Evolutionary conservation across 2,329 filamentous ascomycete species (phyloP).

Genomic region (Didymella pinodella): DNA sequence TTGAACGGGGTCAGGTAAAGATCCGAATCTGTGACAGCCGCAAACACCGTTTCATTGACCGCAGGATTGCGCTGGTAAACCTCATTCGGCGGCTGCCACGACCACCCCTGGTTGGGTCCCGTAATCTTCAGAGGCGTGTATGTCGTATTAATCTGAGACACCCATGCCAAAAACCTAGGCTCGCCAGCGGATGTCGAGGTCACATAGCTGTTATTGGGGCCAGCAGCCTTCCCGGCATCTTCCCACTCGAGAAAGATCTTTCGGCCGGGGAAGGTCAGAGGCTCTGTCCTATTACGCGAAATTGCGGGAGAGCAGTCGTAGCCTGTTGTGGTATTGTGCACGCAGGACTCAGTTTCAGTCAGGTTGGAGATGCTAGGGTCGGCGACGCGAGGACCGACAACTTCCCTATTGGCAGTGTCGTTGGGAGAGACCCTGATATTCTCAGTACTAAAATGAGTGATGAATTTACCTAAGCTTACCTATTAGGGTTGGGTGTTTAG

Average conservation of each 20-base stretch:
- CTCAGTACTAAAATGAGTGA: not conserved
- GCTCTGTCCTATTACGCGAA: slow-evolving; percentile 71
- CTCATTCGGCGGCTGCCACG: slow-evolving; percentile 74
- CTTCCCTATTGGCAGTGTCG: slow-evolving; percentile 68
- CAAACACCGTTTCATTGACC: slow-evolving; percentile 80
- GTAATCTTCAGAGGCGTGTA: slow-evolving; percentile 70
- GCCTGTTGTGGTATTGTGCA: slow-evolving; percentile 63
- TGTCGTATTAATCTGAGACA: slow-evolving; percentile 70
- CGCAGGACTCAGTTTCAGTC: slow-evolving; percentile 60
- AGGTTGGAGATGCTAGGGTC: slow-evolving; percentile 61
- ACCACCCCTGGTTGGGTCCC: slow-evolving; percentile 66
- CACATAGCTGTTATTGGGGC: slow-evolving; percentile 83
- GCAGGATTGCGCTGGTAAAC: slow-evolving; percentile 73
- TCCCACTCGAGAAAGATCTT: slow-evolving; percentile 78
- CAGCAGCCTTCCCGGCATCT: slow-evolving; percentile 69
- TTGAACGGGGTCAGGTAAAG: slow-evolving; percentile 79
- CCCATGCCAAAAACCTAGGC: slow-evolving; percentile 77
- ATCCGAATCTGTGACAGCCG: slow-evolving; percentile 75
- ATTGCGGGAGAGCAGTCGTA: slow-evolving; percentile 70
- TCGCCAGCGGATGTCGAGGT: slow-evolving; percentile 66
- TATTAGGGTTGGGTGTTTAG: slow-evolving; percentile 76
- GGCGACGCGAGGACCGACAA: slow-evolving; percentile 65
- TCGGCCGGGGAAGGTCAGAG: slow-evolving; percentile 77
- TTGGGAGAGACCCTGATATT: slow-evolving; percentile 61
- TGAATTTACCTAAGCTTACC: slow-evolving; percentile 41